Conservation (phyloP, 495 filamentous ascomycete genomes). For the Margaritispora aquatica region DNA sequence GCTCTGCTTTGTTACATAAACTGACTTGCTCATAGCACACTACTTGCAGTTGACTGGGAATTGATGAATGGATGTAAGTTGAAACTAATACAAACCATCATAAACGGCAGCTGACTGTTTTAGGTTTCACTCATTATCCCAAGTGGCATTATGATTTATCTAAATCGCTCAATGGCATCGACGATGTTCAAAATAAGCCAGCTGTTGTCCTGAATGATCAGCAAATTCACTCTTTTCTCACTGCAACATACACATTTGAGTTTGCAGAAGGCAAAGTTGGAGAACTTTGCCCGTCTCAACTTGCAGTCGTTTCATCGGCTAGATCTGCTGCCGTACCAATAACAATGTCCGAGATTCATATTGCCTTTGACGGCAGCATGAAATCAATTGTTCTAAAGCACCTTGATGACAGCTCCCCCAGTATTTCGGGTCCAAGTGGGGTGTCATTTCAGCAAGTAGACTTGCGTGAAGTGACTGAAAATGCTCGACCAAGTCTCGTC, state of each 20-base stretch:
- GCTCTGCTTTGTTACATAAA: no score
- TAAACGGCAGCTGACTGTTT: constrained; percentile 2
- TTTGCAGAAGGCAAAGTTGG: constrained; percentile 76
- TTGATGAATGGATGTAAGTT: constrained; percentile 61
- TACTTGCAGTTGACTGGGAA: constrained; percentile 81
- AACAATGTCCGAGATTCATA: constrained; percentile 53
- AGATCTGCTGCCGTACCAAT: constrained; percentile 56
- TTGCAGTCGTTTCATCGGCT: constrained; percentile 65
- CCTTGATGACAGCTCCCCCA: not conserved
- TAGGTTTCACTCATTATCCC: constrained; percentile 53
- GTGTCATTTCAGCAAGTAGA: constrained; percentile 20
- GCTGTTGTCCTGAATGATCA: constrained; percentile 58
- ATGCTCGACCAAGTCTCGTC: constrained; percentile 26
- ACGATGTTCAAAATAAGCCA: constrained; percentile 48
- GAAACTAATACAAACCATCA: constrained; percentile 8
- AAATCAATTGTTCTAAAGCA: constrained; percentile 26
- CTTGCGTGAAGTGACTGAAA: constrained; percentile 18
- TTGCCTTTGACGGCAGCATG: constrained; percentile 65
- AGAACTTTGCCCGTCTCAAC: constrained; percentile 65
- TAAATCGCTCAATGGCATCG: constrained; percentile 54
- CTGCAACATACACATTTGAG: constrained; percentile 67
- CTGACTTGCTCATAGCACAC: no score
- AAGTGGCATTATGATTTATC: constrained; percentile 72
- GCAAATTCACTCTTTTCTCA: constrained; percentile 64
- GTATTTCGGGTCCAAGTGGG: not conserved